These are phyloP conservation scores for Talaromyces sp. DNA, from an alignment of 2,329 filamentous ascomycete genomes.

Conservation along the genomic window DNA sequence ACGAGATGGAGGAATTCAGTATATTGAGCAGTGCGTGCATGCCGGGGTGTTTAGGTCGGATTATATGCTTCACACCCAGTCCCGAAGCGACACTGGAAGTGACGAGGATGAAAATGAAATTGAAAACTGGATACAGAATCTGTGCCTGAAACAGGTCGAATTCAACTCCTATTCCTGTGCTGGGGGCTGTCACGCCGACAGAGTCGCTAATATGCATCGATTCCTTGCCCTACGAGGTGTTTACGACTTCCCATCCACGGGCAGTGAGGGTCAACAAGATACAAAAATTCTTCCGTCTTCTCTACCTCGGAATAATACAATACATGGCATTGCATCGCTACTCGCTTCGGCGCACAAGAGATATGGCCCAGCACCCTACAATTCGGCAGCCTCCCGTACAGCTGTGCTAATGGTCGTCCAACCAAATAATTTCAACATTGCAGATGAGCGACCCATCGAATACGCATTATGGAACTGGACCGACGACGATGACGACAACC, in stretches of 20 bases:
- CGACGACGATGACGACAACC: slow-evolving; percentile 12
- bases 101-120: not conserved
- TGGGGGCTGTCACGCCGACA: slow-evolving; percentile 38
- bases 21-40: slow-evolving; percentile 26
- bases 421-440: slow-evolving; percentile 42
- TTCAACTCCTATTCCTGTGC: slow-evolving; percentile 44
- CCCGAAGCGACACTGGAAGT: not conserved
- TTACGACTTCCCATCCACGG: slow-evolving; percentile 17
- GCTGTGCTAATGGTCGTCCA: slow-evolving; percentile 44
- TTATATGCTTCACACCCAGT: slow-evolving; percentile 40
- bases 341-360: slow-evolving; percentile 31
- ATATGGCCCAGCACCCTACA: slow-evolving; percentile 24
- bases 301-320: slow-evolving; percentile 31
- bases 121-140: not conserved
- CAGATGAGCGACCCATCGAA: slow-evolving; percentile 44
- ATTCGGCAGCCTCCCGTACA: slow-evolving; percentile 17
- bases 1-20: not conserved
- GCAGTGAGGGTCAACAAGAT: not conserved
- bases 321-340: slow-evolving; percentile 26
- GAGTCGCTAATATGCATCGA: slow-evolving; percentile 39
- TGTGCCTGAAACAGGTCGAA: slow-evolving; percentile 42
- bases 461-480: slow-evolving; percentile 35
- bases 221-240: slow-evolving; percentile 24
- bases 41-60: slow-evolving; percentile 42
- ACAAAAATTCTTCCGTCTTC: slow-evolving; percentile 10